Conservation (phyloP, 495 filamentous ascomycete genomes). For the Astrothelium macrocarpum region DNA sequence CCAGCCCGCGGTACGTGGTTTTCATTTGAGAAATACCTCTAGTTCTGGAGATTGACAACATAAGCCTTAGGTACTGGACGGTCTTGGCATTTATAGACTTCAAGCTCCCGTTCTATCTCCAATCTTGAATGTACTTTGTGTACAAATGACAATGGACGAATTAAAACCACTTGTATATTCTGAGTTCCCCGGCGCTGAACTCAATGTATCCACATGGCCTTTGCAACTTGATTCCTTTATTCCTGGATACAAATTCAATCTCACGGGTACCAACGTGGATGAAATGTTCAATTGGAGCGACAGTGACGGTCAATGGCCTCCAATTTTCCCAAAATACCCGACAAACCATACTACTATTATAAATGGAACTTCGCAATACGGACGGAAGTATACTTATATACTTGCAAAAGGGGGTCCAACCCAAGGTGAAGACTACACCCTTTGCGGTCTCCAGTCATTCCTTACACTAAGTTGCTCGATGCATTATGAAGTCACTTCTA, state of each 20-base stretch:
- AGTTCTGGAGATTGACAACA: neutral
- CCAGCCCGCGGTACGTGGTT: slow-evolving; percentile 43
- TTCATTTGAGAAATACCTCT: neutral
- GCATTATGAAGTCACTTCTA: slow-evolving; percentile 46
- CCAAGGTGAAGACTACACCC: slow-evolving; percentile 37
- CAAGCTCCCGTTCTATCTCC: slow-evolving; percentile 56
- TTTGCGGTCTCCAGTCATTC: slow-evolving; percentile 54
- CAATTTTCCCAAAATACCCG: slow-evolving; percentile 56
- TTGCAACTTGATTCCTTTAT: neutral
- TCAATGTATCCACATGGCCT: slow-evolving; percentile 33
- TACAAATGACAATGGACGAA: slow-evolving; percentile 47
- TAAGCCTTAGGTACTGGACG: slow-evolving; percentile 40
- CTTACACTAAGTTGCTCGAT: slow-evolving; percentile 53
- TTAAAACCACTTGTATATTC: slow-evolving; percentile 53
- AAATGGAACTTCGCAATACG: slow-evolving; percentile 39
- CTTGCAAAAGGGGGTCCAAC: slow-evolving; percentile 40
- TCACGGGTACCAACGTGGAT: slow-evolving; percentile 54
- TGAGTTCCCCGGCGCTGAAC: neutral
- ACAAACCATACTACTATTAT: slow-evolving; percentile 54
- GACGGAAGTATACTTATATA: slow-evolving; percentile 49
- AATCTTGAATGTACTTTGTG: slow-evolving; percentile 60
- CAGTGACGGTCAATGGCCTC: slow-evolving; percentile 37
- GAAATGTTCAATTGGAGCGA: slow-evolving; percentile 58
- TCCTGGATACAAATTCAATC: neutral
- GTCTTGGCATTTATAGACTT: slow-evolving; percentile 56